Evolutionary conservation across 2,329 filamentous ascomycete species (phyloP).

Genomic region (Anthostomella pinea): DNA sequence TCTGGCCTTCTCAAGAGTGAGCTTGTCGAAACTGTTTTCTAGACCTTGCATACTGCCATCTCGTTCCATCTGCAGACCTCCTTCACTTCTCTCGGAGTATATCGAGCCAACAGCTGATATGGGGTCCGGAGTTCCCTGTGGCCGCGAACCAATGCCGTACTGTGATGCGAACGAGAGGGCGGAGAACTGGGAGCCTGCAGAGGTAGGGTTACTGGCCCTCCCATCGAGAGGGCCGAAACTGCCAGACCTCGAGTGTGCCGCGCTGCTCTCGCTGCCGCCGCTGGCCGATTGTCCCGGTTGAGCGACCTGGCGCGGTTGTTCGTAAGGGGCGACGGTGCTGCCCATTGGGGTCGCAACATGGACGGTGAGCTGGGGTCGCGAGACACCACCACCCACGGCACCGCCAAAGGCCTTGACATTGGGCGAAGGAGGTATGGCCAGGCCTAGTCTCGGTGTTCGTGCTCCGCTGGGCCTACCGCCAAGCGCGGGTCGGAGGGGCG

Average conservation of each 20-base stretch:
- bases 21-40: slow-evolving; percentile 69
- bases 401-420: slow-evolving; percentile 72
- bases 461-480: slow-evolving; percentile 61
- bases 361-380: slow-evolving; percentile 67
- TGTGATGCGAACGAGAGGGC: slow-evolving; percentile 75
- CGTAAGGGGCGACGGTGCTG: slow-evolving; percentile 69
- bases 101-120: slow-evolving; percentile 84
- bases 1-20: slow-evolving; percentile 77
- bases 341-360: slow-evolving; percentile 88
- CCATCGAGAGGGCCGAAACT: slow-evolving; percentile 79
- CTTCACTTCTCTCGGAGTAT: slow-evolving; percentile 77
- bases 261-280: slow-evolving; percentile 76
- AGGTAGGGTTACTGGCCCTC: slow-evolving; percentile 75
- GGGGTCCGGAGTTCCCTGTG: slow-evolving; percentile 74
- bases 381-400: slow-evolving; percentile 39
- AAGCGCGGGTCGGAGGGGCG: slow-evolving; percentile 79
- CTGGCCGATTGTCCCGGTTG: slow-evolving; percentile 65
- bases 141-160: slow-evolving; percentile 64
- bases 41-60: slow-evolving; percentile 77
- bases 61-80: slow-evolving; percentile 73
- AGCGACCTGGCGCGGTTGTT: slow-evolving; percentile 52
- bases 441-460: slow-evolving; percentile 73
- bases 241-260: slow-evolving; percentile 75
- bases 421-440: slow-evolving; percentile 86
- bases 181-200: slow-evolving; percentile 84